Conservation (phyloP, 2,329 filamentous ascomycete genomes). For the Leptographium radiaticola region DNA sequence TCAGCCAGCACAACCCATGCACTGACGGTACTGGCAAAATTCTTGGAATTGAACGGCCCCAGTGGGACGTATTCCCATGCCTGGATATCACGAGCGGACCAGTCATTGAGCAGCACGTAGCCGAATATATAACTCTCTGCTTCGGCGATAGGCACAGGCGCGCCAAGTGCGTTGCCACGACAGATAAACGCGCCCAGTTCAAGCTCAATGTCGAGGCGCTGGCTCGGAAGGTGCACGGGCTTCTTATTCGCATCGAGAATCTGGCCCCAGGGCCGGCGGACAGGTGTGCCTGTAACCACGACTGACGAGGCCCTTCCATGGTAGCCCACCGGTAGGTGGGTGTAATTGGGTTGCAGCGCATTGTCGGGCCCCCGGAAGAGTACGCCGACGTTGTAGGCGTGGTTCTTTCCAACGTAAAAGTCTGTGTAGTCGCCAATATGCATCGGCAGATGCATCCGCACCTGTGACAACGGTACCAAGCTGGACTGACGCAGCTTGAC, state of each 20-base stretch:
- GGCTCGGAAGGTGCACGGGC: conserved; percentile 50
- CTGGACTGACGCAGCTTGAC: conserved; percentile 39
- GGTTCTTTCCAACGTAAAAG: conserved; percentile 71
- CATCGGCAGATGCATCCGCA: conserved; percentile 60
- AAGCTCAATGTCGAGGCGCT: conserved; percentile 64
- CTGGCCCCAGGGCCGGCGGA: conserved; percentile 61
- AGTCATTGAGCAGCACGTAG: conserved; percentile 74
- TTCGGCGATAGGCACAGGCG: conserved; percentile 46
- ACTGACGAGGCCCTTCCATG: conserved; percentile 67
- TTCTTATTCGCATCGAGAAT: conserved; percentile 53
- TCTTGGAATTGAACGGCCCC: conserved; percentile 74
- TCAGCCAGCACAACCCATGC: conserved; percentile 70
- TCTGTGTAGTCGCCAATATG: conserved; percentile 74
- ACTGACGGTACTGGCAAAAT: conserved; percentile 66
- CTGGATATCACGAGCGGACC: conserved; percentile 74
- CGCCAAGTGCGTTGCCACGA: conserved; percentile 49
- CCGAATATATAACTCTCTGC: conserved; percentile 66
- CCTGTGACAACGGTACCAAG: conserved; percentile 44
- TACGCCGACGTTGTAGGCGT: conserved; percentile 56
- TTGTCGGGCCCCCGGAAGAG: conserved; percentile 50
- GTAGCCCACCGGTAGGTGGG: conserved; percentile 68
- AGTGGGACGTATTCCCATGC: conserved; percentile 74
- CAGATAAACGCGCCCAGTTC: conserved; percentile 68
- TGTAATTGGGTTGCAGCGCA: conserved; percentile 71
- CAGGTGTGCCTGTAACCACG: conserved; percentile 59